Base-by-base conservation (phyloP, 371 early-diverging fungal genomes). In the Apophysomyces variabilis region DNA sequence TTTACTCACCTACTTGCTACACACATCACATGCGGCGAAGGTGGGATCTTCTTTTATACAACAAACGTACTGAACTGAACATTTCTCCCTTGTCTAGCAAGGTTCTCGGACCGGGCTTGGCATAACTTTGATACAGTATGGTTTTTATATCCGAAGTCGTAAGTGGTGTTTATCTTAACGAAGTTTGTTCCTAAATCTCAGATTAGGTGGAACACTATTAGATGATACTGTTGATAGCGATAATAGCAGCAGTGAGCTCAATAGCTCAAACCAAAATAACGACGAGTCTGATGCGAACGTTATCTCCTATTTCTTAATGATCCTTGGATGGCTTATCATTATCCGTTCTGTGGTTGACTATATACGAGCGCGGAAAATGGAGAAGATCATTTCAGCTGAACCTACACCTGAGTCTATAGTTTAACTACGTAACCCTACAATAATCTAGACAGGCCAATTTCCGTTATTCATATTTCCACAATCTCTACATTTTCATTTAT, bases 31-130 rank as follows among this genome's bases (percentile, higher is more conserved):
- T 67, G 85, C 89, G 14, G 82, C 87, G 46, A 87, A 87, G 78
- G 84, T 82, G 77, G 66, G 57, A 58, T 57, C 32, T 13, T 50
- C 32, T 41, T 16, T 26, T 39, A 11, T 56, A 37, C 12, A 57
- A 9, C 56, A 36, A 58, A 21, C 32, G 32, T 26, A 26, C 32
- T 26, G 32, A 26, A 26, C 32, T 26, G 32, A 26, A 26, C 32
- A 26, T 26, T 26, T 26, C 12, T 47, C 54, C 13, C 59, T 54
- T 38, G 62, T 58, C 21, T 61, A 86, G 84, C 72, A 87, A 67
- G 87, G 88, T 37, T 83, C 88, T 38, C 74, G 75, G 50, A 80
- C 87, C 18, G 88, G 90, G 35, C 73, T 90, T n/a, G 89, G 88
- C 21, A 68, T 90, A 37, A 85, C 86, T 0, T 64, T 85, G 32